phyloP scores from a whole-genome alignment of 83 land plant species.

The Diphasiastrum complanatum region DNA sequence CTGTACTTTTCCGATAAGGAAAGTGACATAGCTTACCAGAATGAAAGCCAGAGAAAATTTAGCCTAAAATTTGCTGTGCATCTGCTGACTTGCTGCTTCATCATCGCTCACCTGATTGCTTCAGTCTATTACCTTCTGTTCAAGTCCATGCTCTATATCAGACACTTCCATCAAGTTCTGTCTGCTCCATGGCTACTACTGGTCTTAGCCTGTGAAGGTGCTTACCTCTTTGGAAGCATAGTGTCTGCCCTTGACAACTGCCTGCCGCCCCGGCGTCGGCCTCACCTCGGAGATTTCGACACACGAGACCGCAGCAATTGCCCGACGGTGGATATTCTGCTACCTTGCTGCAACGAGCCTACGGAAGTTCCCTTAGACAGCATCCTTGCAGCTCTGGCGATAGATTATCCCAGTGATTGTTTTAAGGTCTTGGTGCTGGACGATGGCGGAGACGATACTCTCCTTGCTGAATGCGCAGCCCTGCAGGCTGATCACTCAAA shows the following conservation, averaged over 20 bases:
- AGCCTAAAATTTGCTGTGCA: too few relatives aligned
- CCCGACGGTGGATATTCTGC: slow-evolving; percentile 28
- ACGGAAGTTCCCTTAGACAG: slow-evolving; percentile 25
- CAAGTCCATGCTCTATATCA: slow-evolving; percentile 12
- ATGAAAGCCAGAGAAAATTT: too few relatives aligned
- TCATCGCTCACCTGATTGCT: neutral
- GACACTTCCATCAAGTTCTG: slow-evolving; percentile 3
- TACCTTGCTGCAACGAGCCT: slow-evolving; percentile 34
- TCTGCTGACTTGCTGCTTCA: neutral
- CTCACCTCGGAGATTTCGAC: slow-evolving; percentile 8
- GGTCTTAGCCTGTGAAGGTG: slow-evolving; percentile 17
- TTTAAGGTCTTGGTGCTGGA: slow-evolving; percentile 25
- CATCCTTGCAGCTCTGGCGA: slow-evolving; percentile 24
- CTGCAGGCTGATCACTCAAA: slow-evolving; percentile 9
- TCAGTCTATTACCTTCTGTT: slow-evolving; percentile 12
- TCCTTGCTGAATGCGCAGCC: slow-evolving; percentile 11
- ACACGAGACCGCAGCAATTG: neutral
- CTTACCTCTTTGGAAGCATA: slow-evolving; percentile 1
- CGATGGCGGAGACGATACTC: slow-evolving; percentile 31
- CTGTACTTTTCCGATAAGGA: too few relatives aligned
- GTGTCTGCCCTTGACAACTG: slow-evolving; percentile 16
- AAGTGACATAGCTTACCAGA: too few relatives aligned
- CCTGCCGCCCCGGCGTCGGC: slow-evolving; percentile 18
- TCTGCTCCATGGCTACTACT: slow-evolving; percentile 17
- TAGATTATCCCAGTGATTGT: slow-evolving; percentile 23